phyloP scores from a whole-genome alignment of 208 protist species.

The Wallacemonas sp. region DNA sequence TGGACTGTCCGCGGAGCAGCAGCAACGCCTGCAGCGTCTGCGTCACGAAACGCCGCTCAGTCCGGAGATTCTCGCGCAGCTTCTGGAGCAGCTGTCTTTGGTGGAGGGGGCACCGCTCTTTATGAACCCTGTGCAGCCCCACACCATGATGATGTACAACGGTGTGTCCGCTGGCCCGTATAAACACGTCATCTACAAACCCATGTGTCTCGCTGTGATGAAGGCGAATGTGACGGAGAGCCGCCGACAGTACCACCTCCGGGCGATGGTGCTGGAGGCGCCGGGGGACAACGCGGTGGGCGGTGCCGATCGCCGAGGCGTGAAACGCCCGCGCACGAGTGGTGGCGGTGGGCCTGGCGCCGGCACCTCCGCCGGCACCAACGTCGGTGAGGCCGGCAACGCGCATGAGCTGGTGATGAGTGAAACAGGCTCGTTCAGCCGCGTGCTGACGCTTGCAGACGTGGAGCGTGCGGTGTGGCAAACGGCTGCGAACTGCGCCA shows the following conservation, averaged over 20 bases:
- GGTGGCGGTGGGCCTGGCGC: not conserved
- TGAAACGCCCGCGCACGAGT: conserved; percentile 9
- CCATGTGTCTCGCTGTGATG: conserved; percentile 57
- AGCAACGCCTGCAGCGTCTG: conserved; percentile 38
- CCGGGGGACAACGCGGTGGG: not conserved
- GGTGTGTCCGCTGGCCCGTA: conserved; percentile 69
- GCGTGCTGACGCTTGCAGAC: conserved; percentile 56
- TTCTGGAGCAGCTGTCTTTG: conserved; percentile 64
- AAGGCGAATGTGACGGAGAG: conserved; percentile 58
- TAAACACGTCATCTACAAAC: conserved; percentile 43
- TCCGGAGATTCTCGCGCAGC: conserved; percentile 52
- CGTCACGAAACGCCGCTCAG: conserved; percentile 55
- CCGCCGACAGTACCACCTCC: conserved; percentile 48
- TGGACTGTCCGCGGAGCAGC: conserved; percentile 37
- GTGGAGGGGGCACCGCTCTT: conserved; percentile 71
- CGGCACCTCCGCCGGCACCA: not conserved
- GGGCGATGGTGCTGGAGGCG: not conserved
- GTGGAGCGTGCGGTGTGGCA: conserved; percentile 79
- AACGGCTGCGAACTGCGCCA: conserved; percentile 78
- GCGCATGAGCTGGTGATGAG: conserved; percentile 11
- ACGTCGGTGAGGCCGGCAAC: not conserved
- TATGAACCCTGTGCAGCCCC: conserved; percentile 49
- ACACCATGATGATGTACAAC: conserved; percentile 85
- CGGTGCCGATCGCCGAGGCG: conserved; percentile 9
- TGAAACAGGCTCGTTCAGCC: conserved; percentile 17